A percentile compares a stretch with the other conserved stretches of the same genome.
Evolutionary conservation across 805 yeast species (phyloP).

Genomic region (Jamesozyma rosinii): DNA sequence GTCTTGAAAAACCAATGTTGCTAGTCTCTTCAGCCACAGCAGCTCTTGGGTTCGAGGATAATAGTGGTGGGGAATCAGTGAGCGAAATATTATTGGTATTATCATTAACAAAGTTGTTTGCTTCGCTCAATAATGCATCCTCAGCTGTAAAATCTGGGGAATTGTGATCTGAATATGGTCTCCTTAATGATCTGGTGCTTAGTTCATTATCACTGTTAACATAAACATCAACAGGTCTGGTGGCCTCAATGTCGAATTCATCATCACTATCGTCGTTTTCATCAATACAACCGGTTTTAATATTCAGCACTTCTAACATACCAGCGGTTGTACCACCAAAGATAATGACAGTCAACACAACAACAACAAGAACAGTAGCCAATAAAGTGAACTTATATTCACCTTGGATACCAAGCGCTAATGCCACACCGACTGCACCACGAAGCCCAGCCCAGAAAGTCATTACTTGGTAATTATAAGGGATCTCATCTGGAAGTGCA

Average conservation of each 20-base stretch:
- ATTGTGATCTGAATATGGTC: conserved; percentile 26
- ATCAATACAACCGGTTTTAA: conserved; percentile 81
- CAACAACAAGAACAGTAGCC: conserved; percentile 94
- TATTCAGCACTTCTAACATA: conserved; percentile 90
- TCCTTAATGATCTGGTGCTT: background rate
- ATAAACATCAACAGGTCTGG: conserved; percentile 23
- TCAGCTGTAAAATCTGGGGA: conserved; percentile 12
- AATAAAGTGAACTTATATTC: conserved; percentile 78
- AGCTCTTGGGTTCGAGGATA: background rate
- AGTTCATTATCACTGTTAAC: conserved; percentile 2
- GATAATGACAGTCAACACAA: conserved; percentile 86
- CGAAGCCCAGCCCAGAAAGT: conserved; percentile 98
- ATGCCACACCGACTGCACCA: conserved; percentile 98
- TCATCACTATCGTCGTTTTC: conserved; percentile 76
- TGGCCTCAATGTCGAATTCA: conserved; percentile 87
- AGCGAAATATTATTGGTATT: conserved; percentile 1
- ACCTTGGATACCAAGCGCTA: conserved; percentile 95
- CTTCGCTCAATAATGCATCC: conserved; percentile 10
- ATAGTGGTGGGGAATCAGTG: background rate
- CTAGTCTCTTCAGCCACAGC: background rate
- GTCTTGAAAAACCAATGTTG: background rate
- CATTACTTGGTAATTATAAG: conserved; percentile 95
- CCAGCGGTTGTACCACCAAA: conserved; percentile 99
- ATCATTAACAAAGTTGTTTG: conserved; percentile 2
- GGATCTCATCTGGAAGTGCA: conserved; percentile 72